Conservation (phyloP, 2,329 filamentous ascomycete species). For the Fusarium sp. region DNA sequence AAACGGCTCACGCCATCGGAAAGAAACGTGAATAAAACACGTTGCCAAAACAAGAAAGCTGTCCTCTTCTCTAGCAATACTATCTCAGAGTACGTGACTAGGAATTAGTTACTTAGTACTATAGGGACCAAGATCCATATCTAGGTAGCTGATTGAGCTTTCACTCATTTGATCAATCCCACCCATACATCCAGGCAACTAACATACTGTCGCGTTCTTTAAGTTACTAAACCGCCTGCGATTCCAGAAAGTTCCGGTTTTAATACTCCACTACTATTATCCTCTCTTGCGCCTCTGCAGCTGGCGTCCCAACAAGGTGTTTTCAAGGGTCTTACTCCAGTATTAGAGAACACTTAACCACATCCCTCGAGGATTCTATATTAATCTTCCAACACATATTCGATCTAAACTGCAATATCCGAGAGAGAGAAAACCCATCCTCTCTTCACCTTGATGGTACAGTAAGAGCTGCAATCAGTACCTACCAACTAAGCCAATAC, state of each 20-base stretch:
- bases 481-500: not conserved
- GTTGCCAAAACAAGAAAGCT: not conserved
- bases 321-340: not conserved
- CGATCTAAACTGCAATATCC: not conserved
- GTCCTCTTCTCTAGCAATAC: not conserved
- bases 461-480: not conserved
- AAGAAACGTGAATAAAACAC: not conserved
- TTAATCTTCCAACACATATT: not conserved
- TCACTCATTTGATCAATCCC: not conserved
- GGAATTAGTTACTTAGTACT: not conserved
- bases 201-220: not conserved
- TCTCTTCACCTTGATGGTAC: not conserved
- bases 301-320: slow-evolving; percentile 26
- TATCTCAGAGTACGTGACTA: not conserved
- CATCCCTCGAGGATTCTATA: not conserved
- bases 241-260: slow-evolving; percentile 1
- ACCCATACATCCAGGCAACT: not conserved
- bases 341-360: not conserved
- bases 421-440: not conserved
- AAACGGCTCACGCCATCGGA: not conserved
- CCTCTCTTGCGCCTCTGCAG: not conserved
- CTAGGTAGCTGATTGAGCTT: not conserved
- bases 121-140: not conserved
- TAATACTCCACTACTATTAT: slow-evolving; percentile 2
- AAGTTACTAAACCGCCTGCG: not conserved